These are phyloP conservation scores for Clarkia xantiana DNA, from an alignment of 345 rosid genomes.

Conservation along the genomic window DNA sequence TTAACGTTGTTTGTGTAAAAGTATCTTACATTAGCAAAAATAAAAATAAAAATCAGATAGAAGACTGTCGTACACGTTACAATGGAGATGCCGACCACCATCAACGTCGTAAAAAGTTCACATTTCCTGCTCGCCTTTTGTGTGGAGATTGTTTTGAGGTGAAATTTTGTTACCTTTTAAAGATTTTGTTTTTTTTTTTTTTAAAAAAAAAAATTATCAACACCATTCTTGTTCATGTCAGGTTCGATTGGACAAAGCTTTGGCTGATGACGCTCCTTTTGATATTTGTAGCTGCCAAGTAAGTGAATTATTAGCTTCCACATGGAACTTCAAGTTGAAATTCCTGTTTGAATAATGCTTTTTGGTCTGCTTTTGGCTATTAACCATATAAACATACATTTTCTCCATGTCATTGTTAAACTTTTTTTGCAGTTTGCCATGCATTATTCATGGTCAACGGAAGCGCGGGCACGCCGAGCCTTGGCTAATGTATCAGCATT, in stretches of 20 bases:
- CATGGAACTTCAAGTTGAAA: no score
- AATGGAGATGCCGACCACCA: conserved; percentile 95
- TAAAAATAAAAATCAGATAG: conserved; percentile 40
- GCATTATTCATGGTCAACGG: conserved; percentile 97
- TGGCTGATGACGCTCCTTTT: conserved; percentile 93
- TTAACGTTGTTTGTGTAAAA: no score
- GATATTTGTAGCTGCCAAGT: conserved; percentile 99
- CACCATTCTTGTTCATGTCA: conserved; percentile 13
- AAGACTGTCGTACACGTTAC: conserved; percentile 91
- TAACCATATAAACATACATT: no score
- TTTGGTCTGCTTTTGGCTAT: no score
- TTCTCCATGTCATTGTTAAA: no score
- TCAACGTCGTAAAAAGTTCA: conserved; percentile 77
- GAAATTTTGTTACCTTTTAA: conserved; percentile 4
- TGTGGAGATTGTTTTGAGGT: conserved; percentile 99
- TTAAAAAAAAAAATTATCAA: no score
- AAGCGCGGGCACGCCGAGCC: conserved; percentile 82
- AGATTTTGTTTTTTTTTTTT: no score
- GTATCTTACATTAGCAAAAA: no score
- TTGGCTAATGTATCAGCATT: conserved; percentile 84
- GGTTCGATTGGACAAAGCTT: conserved; percentile 71
- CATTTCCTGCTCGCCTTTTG: conserved; percentile 81
- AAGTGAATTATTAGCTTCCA: conserved; percentile 6
- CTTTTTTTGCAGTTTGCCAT: conserved; percentile 63
- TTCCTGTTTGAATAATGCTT: no score